Evolutionary conservation across 108 stramenopile species (phyloP), one percentile per base, ranked within the genome.

Genomic region (Aurantiochytrium sp.): DNA sequence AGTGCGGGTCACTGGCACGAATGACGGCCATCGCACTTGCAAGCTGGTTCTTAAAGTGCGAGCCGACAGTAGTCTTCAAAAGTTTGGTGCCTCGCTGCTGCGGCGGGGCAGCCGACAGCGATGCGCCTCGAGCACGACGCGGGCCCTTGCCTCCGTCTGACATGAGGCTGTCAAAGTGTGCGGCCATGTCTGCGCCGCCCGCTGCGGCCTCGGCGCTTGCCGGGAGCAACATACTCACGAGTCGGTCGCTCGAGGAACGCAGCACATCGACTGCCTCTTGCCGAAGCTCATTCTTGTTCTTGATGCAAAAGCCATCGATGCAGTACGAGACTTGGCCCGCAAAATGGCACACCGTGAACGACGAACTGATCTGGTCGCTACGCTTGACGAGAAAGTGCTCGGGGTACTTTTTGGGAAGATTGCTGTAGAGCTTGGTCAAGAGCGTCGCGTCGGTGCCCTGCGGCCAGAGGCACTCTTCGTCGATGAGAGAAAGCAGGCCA

Each of bases 161-260:
- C 76, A 83, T 83, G 2, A 83, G 76, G 12, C 76, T 53, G 28
- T 83, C 76, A 83, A 83, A 83, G 28, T 42, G 89, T 44, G 58
- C 87, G 21, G 53, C 58, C 53, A 58, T 58, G 23, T 53, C 72
- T 5, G 44, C 59, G 5, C 29, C 87, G 57, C 87, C 87, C 55
- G 95, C 95, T 87, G 95, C 93, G 45, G 97, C 95, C 58, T 97
- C 94, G 43, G 94, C 91, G 28, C 76, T 83, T 6, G 76, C 88
- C 25, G 59, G 88, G 57, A 91, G 89, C 25, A 89, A 5, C 5
- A 76, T 60, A 28, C 18, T 45, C 5, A 51, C 59, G 0, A 25
- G 18, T 29, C 57, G 23, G 4, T 89, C 69, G 21, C 14, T 43
- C 29, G 89, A 90, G 51, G 60, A 28, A 16, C 43, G 23, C 51